A percentile compares a stretch with the other conserved stretches of the same genome.
These are phyloP conservation scores for Cladorrhinum samala DNA, from an alignment of 495 filamentous ascomycete species.

Conservation along the genomic window DNA sequence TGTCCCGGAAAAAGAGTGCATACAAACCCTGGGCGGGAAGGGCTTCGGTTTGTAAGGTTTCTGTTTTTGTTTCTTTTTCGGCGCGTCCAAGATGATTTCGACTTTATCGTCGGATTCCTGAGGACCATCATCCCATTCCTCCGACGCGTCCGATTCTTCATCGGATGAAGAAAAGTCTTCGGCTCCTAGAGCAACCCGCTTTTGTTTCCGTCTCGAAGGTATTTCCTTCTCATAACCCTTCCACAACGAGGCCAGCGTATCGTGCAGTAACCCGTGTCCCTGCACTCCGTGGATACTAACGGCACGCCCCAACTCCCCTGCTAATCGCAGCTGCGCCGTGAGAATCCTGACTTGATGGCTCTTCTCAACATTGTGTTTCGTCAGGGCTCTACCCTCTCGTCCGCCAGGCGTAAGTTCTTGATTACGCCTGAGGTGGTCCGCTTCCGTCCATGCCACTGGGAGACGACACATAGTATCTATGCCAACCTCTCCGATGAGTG, in stretches of 20 bases:
- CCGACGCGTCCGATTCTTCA: constrained; percentile 31
- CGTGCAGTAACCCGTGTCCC: constrained; percentile 76
- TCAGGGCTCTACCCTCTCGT: constrained; percentile 69
- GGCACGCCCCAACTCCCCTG: constrained; percentile 71
- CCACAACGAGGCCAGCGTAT: constrained; percentile 70
- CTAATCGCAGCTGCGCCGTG: constrained; percentile 75
- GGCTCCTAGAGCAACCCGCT: constrained; percentile 34
- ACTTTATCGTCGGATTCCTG: constrained; percentile 6
- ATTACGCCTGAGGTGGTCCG: constrained; percentile 27
- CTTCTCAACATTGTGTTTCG: constrained; percentile 67
- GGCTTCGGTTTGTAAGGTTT: constrained; percentile 37
- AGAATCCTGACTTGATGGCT: constrained; percentile 72
- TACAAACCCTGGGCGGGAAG: constrained; percentile 84
- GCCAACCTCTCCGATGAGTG: constrained; percentile 84
- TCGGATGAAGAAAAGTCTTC: constrained; percentile 43
- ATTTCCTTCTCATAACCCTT: constrained; percentile 70
- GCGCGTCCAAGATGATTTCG: neutral
- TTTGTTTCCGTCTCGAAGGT: constrained; percentile 56
- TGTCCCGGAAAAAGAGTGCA: constrained; percentile 91
- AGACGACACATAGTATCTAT: constrained; percentile 82
- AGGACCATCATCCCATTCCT: neutral
- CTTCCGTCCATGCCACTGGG: constrained; percentile 53
- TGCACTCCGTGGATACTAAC: constrained; percentile 91
- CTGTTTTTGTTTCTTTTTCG: neutral
- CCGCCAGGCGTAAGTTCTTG: constrained; percentile 67